Evolutionary conservation across 2,329 filamentous ascomycete species (phyloP).

Genomic region (Ascochyta lentis): DNA sequence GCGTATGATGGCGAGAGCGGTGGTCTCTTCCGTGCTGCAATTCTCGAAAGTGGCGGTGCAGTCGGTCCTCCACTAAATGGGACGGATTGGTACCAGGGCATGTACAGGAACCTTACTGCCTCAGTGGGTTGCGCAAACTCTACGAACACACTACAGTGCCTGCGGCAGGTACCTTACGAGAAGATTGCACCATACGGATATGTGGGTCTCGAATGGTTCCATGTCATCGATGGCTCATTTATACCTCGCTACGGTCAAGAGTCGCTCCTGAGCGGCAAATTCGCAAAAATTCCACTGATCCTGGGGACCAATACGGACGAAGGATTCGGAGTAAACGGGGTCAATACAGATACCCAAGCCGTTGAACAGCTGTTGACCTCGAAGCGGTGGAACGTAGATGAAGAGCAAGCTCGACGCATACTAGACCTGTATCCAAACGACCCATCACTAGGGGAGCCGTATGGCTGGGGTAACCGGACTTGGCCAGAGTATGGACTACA

Average conservation of each 20-base stretch:
- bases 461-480: conserved; percentile 39
- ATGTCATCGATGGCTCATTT: conserved; percentile 38
- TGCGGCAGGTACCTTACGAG: conserved; percentile 36
- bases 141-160: conserved; percentile 34
- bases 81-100: conserved; percentile 41
- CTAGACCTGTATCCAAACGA: conserved; percentile 41
- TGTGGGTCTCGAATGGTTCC: conserved; percentile 41
- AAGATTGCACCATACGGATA: conserved; percentile 37
- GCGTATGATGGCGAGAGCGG: conserved; percentile 47
- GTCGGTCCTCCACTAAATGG: conserved; percentile 41
- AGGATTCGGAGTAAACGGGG: conserved; percentile 62
- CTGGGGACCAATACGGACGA: conserved; percentile 71
- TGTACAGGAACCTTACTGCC: conserved; percentile 39
- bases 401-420: conserved; percentile 26
- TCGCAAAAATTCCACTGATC: conserved; percentile 68
- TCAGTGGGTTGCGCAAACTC: conserved; percentile 34
- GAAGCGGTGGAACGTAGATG: conserved; percentile 39
- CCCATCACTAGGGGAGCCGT: conserved; percentile 56
- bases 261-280: conserved; percentile 55
- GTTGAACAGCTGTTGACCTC: conserved; percentile 39
- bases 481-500: conserved; percentile 39
- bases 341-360: conserved; percentile 51
- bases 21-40: conserved; percentile 53
- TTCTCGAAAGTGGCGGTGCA: conserved; percentile 47
- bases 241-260: conserved; percentile 44